A percentile compares a stretch with the other conserved stretches of the same genome.
These are phyloP conservation scores for Wilcoxina mikolae DNA, from an alignment of 495 filamentous ascomycete genomes.

Conservation along the genomic window DNA sequence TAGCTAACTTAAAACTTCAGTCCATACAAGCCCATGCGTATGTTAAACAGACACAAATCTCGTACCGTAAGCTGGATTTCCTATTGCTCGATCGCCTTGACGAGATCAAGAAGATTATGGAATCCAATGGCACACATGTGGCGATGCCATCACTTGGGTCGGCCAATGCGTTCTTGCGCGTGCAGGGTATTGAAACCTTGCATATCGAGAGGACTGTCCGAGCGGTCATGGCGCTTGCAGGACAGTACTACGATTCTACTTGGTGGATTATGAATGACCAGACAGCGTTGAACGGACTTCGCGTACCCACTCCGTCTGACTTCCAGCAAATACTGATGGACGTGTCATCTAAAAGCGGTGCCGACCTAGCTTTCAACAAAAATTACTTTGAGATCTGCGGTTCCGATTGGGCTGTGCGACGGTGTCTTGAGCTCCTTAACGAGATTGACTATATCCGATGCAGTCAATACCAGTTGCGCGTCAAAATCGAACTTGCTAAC, in stretches of 20 bases:
- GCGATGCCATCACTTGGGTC: slow-evolving; percentile 75
- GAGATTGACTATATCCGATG: slow-evolving; percentile 63
- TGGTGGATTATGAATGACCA: slow-evolving; percentile 83
- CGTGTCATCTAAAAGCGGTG: slow-evolving; percentile 89
- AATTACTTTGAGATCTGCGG: slow-evolving; percentile 86
- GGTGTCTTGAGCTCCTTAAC: slow-evolving; percentile 79
- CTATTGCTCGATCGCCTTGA: slow-evolving; percentile 82
- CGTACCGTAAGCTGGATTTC: slow-evolving; percentile 80
- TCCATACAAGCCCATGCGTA: slow-evolving; percentile 54
- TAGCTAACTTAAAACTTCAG: too few species aligned
- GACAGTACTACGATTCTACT: slow-evolving; percentile 92
- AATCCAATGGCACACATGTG: slow-evolving; percentile 86
- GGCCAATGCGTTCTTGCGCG: slow-evolving; percentile 60
- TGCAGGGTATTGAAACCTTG: slow-evolving; percentile 82
- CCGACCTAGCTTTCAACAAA: slow-evolving; percentile 87
- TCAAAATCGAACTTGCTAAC: slow-evolving; percentile 96
- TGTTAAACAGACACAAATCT: slow-evolving; percentile 77
- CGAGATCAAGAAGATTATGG: slow-evolving; percentile 94
- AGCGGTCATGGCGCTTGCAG: slow-evolving; percentile 86
- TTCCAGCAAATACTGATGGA: slow-evolving; percentile 83
- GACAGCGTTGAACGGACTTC: slow-evolving; percentile 39
- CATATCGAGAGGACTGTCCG: slow-evolving; percentile 87
- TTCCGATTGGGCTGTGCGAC: slow-evolving; percentile 88
- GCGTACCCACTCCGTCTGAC: slow-evolving; percentile 58
- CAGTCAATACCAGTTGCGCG: slow-evolving; percentile 76